Conservation (phyloP, 169 alveolate genomes). For the Plasmodium fragile region DNA sequence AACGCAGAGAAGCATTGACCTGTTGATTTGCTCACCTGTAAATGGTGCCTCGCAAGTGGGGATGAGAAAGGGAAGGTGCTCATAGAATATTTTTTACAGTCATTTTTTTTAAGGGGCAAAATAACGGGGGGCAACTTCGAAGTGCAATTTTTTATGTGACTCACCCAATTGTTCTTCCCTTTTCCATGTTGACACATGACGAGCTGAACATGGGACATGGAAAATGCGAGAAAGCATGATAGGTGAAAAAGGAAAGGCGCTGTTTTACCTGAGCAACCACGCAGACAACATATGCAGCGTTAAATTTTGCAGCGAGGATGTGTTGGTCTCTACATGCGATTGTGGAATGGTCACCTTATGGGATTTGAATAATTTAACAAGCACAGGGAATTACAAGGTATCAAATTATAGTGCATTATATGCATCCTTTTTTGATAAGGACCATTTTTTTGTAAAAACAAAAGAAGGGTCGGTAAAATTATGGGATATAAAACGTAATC, state of each 20-base stretch:
- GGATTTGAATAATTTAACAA: constrained; percentile 11
- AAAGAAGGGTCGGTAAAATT: constrained; percentile 46
- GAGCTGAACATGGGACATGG: background rate
- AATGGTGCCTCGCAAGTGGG: background rate
- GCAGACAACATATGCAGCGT: constrained; percentile 42
- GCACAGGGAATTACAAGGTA: constrained; percentile 31
- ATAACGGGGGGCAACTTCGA: background rate
- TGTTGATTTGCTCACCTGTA: background rate
- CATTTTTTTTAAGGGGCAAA: background rate
- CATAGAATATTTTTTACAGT: background rate
- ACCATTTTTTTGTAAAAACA: constrained; percentile 34
- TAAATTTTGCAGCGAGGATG: constrained; percentile 16
- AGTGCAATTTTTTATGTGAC: background rate
- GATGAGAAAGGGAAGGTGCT: background rate
- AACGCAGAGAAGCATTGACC: background rate
- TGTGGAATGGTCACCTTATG: constrained; percentile 40
- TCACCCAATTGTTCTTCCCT: background rate
- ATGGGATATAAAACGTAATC: constrained; percentile 13
- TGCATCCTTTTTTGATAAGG: constrained; percentile 10
- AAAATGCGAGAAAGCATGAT: background rate
- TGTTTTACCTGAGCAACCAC: constrained; percentile 41
- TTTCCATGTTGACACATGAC: background rate
- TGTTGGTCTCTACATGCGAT: constrained; percentile 7
- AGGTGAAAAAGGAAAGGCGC: background rate
- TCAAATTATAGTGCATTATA: constrained; percentile 42